These are phyloP conservation scores for Amanita pallidorosea DNA, from an alignment of 768 basidiomycete genomes.

Conservation along the genomic window DNA sequence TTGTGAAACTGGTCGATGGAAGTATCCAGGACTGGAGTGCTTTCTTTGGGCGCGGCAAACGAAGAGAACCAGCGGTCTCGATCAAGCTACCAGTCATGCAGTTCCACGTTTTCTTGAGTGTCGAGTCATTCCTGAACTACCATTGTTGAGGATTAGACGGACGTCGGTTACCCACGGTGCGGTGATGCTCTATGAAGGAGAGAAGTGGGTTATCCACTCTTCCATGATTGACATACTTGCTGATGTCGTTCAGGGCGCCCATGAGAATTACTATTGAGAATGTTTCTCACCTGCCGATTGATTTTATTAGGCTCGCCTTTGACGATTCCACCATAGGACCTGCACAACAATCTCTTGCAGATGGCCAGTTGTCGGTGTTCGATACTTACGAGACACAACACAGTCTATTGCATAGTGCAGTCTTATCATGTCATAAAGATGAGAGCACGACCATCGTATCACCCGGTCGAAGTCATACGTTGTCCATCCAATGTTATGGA, in stretches of 20 bases:
- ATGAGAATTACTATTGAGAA: conserved; percentile 89
- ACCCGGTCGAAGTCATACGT: conserved; percentile 59
- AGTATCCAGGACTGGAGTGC: conserved; percentile 65
- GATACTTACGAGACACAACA: conserved; percentile 90
- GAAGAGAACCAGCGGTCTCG: conserved; percentile 25
- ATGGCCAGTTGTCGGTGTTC: conserved; percentile 71
- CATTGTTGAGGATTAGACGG: conserved; percentile 74
- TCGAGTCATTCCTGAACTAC: conserved; percentile 78
- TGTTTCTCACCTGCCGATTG: conserved; percentile 68
- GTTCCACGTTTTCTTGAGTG: conserved; percentile 60
- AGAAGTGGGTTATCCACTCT: conserved; percentile 45
- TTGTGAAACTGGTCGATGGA: conserved; percentile 61
- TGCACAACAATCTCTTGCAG: conserved; percentile 66
- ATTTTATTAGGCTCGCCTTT: conserved; percentile 80
- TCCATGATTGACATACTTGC: background rate
- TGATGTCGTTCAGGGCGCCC: conserved; percentile 43
- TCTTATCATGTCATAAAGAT: conserved; percentile 65
- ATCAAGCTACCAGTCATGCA: conserved; percentile 10
- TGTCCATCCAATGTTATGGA: conserved; percentile 71
- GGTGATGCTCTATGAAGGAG: conserved; percentile 91
- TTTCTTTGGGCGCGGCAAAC: conserved; percentile 46
- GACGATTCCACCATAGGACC: conserved; percentile 82
- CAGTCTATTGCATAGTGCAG: conserved; percentile 63
- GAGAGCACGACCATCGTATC: conserved; percentile 38
- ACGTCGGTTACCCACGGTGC: conserved; percentile 91